Evolutionary conservation across 176 grass and related monocot species (phyloP).

Genomic region (Musa acuminata): DNA sequence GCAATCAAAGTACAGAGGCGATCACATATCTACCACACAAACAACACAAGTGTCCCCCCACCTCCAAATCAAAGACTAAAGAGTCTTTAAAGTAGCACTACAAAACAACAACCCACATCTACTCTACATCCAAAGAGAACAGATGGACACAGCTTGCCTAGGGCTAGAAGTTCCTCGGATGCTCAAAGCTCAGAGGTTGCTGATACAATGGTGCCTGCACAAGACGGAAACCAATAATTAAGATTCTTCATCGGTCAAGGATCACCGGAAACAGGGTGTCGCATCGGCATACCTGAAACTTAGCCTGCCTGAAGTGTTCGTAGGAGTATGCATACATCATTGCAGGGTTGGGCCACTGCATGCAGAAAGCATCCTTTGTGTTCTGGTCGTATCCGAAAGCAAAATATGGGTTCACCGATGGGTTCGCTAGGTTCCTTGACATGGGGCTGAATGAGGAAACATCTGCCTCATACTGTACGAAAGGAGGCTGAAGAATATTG

Average conservation of each 20-base stretch:
- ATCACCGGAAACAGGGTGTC: neutral
- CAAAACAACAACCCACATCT: neutral
- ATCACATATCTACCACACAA: no score
- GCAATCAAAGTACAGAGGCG: no score
- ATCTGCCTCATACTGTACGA: slow-evolving; percentile 51
- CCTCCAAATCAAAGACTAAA: neutral
- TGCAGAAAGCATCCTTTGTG: slow-evolving; percentile 47
- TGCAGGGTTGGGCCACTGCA: slow-evolving; percentile 57
- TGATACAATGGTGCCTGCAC: slow-evolving; percentile 85
- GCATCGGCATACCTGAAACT: slow-evolving; percentile 51
- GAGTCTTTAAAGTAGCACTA: neutral
- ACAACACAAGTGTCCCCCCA: neutral
- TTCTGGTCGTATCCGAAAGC: slow-evolving; percentile 25
- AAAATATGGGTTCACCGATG: slow-evolving; percentile 34
- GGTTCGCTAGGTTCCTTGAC: slow-evolving; percentile 48
- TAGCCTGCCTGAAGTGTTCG: slow-evolving; percentile 48
- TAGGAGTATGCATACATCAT: slow-evolving; percentile 90
- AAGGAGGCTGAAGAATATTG: slow-evolving; percentile 45
- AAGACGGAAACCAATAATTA: neutral
- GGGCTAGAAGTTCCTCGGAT: slow-evolving; percentile 38
- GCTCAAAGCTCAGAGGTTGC: slow-evolving; percentile 56
- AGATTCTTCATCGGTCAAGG: neutral
- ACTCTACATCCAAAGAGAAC: neutral
- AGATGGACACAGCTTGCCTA: neutral
- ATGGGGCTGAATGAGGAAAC: slow-evolving; percentile 44